Evolutionary conservation across 495 filamentous ascomycete species (phyloP).

Genomic region (Chaetomium tenue): DNA sequence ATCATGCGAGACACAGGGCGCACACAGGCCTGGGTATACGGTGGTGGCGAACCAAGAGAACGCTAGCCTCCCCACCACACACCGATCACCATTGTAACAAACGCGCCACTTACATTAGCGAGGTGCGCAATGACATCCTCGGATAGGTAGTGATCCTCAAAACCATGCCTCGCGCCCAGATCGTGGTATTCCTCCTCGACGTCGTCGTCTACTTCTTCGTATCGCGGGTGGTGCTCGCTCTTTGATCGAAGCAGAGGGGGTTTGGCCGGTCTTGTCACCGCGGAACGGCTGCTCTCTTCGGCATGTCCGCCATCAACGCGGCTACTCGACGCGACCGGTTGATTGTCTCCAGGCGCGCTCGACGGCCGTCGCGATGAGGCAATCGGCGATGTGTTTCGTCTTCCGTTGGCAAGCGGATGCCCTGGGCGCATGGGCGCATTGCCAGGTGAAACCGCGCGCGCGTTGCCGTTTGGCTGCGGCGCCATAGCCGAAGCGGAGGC

Average conservation of each 20-base stretch:
- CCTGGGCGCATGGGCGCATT: constrained; percentile 9
- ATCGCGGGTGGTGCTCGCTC: constrained; percentile 64
- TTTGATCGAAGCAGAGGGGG: constrained; percentile 64
- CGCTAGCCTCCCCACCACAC: not conserved
- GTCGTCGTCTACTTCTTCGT: constrained; percentile 39
- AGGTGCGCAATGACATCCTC: constrained; percentile 61
- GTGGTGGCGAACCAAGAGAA: not conserved
- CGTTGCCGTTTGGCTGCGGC: constrained; percentile 13
- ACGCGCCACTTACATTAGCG: constrained; percentile 51
- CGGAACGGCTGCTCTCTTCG: constrained; percentile 29
- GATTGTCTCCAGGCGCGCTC: constrained; percentile 37
- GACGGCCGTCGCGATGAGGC: constrained; percentile 31
- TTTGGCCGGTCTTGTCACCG: constrained; percentile 44
- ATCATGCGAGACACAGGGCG: not conserved
- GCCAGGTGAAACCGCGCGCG: constrained; percentile 7
- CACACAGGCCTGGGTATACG: not conserved
- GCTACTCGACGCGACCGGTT: constrained; percentile 3
- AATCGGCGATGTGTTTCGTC: constrained; percentile 18
- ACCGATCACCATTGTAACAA: not conserved
- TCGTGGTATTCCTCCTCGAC: constrained; percentile 44
- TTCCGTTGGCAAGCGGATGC: constrained; percentile 15
- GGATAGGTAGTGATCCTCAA: constrained; percentile 67
- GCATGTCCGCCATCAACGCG: constrained; percentile 26
- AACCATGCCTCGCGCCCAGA: constrained; percentile 62
- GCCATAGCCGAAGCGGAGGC: constrained; percentile 17